phyloP scores from a whole-genome alignment of 257 asterid genomes.

The Verbena officinalis region DNA sequence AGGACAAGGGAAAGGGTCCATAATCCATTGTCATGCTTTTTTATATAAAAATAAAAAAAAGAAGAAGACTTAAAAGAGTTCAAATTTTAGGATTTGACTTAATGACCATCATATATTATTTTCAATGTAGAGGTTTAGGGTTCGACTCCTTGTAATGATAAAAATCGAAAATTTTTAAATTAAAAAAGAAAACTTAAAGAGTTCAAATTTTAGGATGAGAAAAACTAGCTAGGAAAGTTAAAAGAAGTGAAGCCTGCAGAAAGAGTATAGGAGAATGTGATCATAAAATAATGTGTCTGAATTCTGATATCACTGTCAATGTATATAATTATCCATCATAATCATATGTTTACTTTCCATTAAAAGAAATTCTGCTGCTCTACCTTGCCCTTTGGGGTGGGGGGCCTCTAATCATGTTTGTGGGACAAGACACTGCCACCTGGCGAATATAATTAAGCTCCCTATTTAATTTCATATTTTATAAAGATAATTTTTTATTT shows the following conservation, averaged over 20 bases:
- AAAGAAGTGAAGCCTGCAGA: neutral
- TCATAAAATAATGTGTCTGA: neutral
- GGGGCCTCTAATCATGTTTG: constrained; percentile 30
- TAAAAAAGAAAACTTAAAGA: neutral
- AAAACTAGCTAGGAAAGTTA: neutral
- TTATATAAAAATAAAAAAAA: too few relatives aligned
- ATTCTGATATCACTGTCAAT: constrained; percentile 2
- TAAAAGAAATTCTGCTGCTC: neutral
- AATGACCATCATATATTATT: too few relatives aligned
- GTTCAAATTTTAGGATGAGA: neutral
- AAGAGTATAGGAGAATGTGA: neutral
- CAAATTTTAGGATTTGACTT: neutral
- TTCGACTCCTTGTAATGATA: too few relatives aligned
- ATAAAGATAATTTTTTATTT: too few relatives aligned
- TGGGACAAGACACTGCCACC: constrained; percentile 2
- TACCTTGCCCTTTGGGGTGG: too few relatives aligned
- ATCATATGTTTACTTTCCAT: constrained; percentile 24
- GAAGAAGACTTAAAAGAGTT: neutral
- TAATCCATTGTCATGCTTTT: too few relatives aligned
- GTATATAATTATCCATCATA: constrained; percentile 7
- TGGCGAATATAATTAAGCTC: neutral
- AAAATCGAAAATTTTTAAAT: too few relatives aligned
- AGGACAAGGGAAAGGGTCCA: neutral
- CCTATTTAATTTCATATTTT: too few relatives aligned
- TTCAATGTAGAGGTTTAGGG: too few relatives aligned